Evolutionary conservation across 1,139 yeast species (phyloP).

Genomic region (Yamadazyma triangularis): DNA sequence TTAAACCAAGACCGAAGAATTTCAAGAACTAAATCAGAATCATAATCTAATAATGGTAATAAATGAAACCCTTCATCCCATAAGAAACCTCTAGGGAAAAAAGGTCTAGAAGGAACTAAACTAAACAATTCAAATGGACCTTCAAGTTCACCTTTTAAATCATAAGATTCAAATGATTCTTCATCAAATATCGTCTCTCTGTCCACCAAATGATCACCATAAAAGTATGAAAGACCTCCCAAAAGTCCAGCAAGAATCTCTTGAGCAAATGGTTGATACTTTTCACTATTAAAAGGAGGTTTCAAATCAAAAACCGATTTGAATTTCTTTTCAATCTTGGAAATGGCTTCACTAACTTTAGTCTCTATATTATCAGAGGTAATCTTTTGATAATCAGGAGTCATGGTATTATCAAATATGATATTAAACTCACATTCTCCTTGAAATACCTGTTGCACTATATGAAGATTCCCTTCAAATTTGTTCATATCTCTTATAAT

Average conservation of each 20-base stretch:
- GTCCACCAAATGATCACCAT: constrained; percentile 87
- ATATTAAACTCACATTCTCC: constrained; percentile 80
- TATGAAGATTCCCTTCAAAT: constrained; percentile 75
- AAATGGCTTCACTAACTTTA: constrained; percentile 32
- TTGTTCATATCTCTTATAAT: constrained; percentile 55
- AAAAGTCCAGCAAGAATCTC: constrained; percentile 76
- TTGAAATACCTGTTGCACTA: constrained; percentile 67
- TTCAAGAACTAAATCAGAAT: constrained; percentile 78
- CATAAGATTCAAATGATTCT: constrained; percentile 53
- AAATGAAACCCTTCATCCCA: constrained; percentile 99
- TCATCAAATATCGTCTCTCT: constrained; percentile 66
- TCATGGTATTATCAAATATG: constrained; percentile 46
- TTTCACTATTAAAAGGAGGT: constrained; percentile 48
- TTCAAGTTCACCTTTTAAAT: constrained; percentile 50
- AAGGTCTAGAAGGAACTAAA: constrained; percentile 87
- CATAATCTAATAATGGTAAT: constrained; percentile 76
- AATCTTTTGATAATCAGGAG: constrained; percentile 39
- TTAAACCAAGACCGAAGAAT: constrained; percentile 85
- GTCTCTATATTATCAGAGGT: constrained; percentile 35
- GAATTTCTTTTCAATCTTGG: constrained; percentile 54
- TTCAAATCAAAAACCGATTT: constrained; percentile 47
- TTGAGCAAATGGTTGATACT: constrained; percentile 60
- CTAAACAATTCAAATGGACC: constrained; percentile 74
- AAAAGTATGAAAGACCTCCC: constrained; percentile 87
- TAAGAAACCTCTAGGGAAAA: constrained; percentile 93